Percentiles rank a stretch among this genome's conserved stretches.
These are phyloP conservation scores for Prunus kanzakura DNA, from an alignment of 306 rosid genomes.

Conservation along the genomic window DNA sequence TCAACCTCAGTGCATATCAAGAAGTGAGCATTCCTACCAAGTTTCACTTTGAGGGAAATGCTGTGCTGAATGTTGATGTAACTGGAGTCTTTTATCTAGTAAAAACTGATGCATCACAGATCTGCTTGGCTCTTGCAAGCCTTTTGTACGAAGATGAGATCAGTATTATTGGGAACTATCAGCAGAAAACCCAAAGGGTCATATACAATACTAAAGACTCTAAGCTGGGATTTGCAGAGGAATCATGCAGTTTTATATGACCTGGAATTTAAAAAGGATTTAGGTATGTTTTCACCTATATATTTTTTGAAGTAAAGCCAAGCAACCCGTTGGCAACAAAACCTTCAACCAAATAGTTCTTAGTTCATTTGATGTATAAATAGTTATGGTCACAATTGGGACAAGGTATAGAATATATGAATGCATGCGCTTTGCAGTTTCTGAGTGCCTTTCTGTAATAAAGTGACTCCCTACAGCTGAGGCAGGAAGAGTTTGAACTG, in stretches of 20 bases:
- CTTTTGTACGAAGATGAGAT: slow-evolving; percentile 48
- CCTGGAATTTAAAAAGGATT: neutral
- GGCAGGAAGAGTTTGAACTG: neutral
- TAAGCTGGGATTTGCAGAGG: slow-evolving; percentile 75
- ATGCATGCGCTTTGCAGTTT: neutral
- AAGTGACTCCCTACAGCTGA: neutral
- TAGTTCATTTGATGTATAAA: slow-evolving; percentile 10
- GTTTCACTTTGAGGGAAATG: slow-evolving; percentile 57
- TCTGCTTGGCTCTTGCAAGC: slow-evolving; percentile 78
- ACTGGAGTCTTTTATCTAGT: slow-evolving; percentile 52
- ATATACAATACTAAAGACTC: slow-evolving; percentile 61
- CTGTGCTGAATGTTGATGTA: slow-evolving; percentile 58
- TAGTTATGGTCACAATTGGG: slow-evolving; percentile 11
- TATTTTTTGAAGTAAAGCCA: slow-evolving; percentile 24
- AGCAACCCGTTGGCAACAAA: slow-evolving; percentile 25
- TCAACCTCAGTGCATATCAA: slow-evolving; percentile 52
- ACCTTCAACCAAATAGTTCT: slow-evolving; percentile 1
- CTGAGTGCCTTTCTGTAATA: slow-evolving; percentile 5
- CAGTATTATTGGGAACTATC: slow-evolving; percentile 72
- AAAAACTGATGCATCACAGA: slow-evolving; percentile 64
- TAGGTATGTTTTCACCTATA: slow-evolving; percentile 9
- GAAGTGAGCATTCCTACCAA: slow-evolving; percentile 55
- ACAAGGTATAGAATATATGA: slow-evolving; percentile 14
- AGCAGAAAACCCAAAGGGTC: slow-evolving; percentile 88
- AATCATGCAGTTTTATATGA: slow-evolving; percentile 58